A percentile compares a stretch with the other conserved stretches of the same genome.
Conservation (phyloP, 129 eudicot genomes). For the Ambrosia trifida region DNA sequence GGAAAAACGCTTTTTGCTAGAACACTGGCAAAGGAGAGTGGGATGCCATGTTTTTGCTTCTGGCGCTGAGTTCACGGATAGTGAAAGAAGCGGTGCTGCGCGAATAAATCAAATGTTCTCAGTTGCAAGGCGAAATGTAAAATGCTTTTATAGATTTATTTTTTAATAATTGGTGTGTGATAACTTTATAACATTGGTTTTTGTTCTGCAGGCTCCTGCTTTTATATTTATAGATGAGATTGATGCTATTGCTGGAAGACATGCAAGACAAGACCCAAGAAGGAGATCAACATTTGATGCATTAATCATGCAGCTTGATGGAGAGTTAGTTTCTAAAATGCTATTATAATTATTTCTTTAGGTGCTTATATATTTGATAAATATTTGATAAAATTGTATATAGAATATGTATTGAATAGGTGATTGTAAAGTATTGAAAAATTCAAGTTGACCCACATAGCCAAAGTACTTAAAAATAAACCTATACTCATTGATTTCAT, state of each 20-base stretch:
- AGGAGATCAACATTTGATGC: slow-evolving; percentile 85
- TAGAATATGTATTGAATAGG: background rate
- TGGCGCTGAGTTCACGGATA: slow-evolving; percentile 98
- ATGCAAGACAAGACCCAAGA: slow-evolving; percentile 80
- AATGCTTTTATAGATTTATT: background rate
- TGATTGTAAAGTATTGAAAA: slow-evolving; percentile 31
- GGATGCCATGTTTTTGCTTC: slow-evolving; percentile 95
- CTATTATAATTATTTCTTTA: no score
- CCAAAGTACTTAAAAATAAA: no score
- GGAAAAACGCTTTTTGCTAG: slow-evolving; percentile 97
- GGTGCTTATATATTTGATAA: background rate
- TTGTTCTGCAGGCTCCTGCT: slow-evolving; percentile 75
- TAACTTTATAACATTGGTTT: slow-evolving; percentile 9
- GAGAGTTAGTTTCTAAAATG: slow-evolving; percentile 67
- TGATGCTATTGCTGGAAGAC: slow-evolving; percentile 96
- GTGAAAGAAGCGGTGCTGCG: slow-evolving; percentile 87
- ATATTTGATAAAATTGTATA: background rate
- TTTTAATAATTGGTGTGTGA: background rate
- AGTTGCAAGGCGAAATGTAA: slow-evolving; percentile 82
- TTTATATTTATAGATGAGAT: slow-evolving; percentile 94
- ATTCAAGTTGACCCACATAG: slow-evolving; percentile 96
- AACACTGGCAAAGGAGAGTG: slow-evolving; percentile 90
- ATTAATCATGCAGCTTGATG: slow-evolving; percentile 82
- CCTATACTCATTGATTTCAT: no score
- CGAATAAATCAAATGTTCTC: slow-evolving; percentile 84